Conservation (phyloP, 2,329 filamentous ascomycete genomes). For the Ophiostoma australiae region DNA sequence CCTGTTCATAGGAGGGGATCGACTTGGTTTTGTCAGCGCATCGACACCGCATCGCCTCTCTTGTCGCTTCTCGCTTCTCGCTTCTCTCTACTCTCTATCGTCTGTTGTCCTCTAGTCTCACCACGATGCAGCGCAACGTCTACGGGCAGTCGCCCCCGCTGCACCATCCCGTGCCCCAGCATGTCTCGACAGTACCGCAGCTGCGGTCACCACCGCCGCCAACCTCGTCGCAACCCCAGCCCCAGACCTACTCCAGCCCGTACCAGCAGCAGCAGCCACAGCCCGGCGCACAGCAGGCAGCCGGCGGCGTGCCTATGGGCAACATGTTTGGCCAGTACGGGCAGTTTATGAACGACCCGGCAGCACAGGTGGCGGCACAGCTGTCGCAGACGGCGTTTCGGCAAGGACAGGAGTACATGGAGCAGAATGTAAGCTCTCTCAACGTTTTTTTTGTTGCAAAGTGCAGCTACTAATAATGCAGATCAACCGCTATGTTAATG, state of each 20-base stretch:
- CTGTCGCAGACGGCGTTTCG: constrained; percentile 88
- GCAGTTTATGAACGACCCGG: constrained; percentile 92
- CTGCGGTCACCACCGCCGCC: constrained; percentile 89
- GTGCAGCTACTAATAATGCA: constrained; percentile 27
- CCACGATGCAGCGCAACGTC: constrained; percentile 75
- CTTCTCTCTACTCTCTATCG: background rate
- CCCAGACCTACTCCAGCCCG: constrained; percentile 59
- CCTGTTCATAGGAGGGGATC: background rate
- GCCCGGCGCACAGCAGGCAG: constrained; percentile 34
- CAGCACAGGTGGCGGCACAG: constrained; percentile 90
- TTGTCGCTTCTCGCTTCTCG: background rate
- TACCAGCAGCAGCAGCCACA: constrained; percentile 67
- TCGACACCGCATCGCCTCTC: background rate
- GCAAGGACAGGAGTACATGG: constrained; percentile 88
- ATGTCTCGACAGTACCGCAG: constrained; percentile 96
- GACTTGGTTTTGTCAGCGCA: background rate
- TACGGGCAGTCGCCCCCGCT: constrained; percentile 88
- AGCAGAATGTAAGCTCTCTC: constrained; percentile 69
- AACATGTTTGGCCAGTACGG: constrained; percentile 70
- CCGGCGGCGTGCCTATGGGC: constrained; percentile 42
- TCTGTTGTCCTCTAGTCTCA: background rate
- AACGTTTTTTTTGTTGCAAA: background rate
- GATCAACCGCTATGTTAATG: constrained; percentile 74
- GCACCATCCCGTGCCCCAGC: constrained; percentile 95
- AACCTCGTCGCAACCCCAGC: constrained; percentile 61